Conservation (phyloP, 805 yeast species). For the Blastobotrys peoriensis region DNA sequence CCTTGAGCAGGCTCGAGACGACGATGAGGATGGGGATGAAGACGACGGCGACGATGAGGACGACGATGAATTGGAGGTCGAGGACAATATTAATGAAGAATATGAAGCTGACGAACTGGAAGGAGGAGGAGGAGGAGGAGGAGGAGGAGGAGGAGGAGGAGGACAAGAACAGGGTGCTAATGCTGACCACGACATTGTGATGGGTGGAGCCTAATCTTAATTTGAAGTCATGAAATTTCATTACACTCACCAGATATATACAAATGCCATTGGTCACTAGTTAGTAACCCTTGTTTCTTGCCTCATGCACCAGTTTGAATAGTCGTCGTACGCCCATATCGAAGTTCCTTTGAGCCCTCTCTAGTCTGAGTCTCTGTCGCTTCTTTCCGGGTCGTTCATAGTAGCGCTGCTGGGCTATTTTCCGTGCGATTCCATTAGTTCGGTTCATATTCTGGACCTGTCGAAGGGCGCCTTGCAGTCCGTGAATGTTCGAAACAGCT, state of each 20-base stretch:
- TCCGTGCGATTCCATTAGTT: conserved; percentile 25
- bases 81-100: too few species aligned
- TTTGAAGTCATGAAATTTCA: not conserved
- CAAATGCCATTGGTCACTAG: too few species aligned
- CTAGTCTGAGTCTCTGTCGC: conserved; percentile 25
- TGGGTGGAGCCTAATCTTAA: too few species aligned
- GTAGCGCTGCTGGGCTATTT: conserved; percentile 24
- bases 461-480: conserved; percentile 22
- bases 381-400: conserved; percentile 33
- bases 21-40: conserved; percentile 3
- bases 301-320: conserved; percentile 31
- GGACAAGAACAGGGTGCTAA: too few species aligned
- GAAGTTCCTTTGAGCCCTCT: conserved; percentile 28
- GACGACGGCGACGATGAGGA: conserved; percentile 10
- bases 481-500: conserved; percentile 20
- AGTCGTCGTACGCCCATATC: conserved; percentile 29
- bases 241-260: too few species aligned
- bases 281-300: conserved; percentile 26
- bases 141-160: too few species aligned
- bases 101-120: not conserved
- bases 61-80: too few species aligned
- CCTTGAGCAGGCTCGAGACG: not conserved
- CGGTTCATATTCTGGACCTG: conserved; percentile 24
- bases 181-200: not conserved
- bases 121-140: conserved; percentile 1